phyloP scores from a whole-genome alignment of 495 filamentous ascomycete genomes.

The Tuber borchii region DNA sequence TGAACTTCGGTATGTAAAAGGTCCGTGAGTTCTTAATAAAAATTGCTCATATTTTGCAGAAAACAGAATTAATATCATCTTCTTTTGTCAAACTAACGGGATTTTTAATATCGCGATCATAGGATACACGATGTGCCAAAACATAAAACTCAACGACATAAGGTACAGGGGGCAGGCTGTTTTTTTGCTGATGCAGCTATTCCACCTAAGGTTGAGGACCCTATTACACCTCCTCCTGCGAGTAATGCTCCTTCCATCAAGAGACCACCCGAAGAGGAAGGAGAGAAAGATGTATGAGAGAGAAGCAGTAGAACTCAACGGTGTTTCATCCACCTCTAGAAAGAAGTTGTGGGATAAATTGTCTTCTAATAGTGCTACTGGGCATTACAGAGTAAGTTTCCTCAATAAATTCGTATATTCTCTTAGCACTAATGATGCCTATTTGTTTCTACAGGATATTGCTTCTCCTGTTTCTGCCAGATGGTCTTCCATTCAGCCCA shows the following conservation, averaged over 20 bases:
- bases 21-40: too few relatives aligned
- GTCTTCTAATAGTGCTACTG: slow-evolving; percentile 19
- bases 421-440: slow-evolving; percentile 14
- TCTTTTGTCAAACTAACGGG: too few relatives aligned
- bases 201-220: slow-evolving; percentile 34
- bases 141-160: too few relatives aligned
- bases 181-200: too few relatives aligned
- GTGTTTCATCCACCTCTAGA: slow-evolving; percentile 26
- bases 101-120: too few relatives aligned
- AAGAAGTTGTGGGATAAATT: slow-evolving; percentile 40
- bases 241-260: slow-evolving; percentile 31
- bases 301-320: slow-evolving; percentile 17
- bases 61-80: too few relatives aligned
- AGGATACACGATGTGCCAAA: too few relatives aligned
- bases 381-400: slow-evolving; percentile 33
- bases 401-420: slow-evolving; percentile 9
- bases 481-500: slow-evolving; percentile 38
- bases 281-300: slow-evolving; percentile 33
- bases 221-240: slow-evolving; percentile 31
- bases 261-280: slow-evolving; percentile 38
- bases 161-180: too few relatives aligned
- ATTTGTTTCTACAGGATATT: slow-evolving; percentile 19
- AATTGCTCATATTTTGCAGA: too few relatives aligned
- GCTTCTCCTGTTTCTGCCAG: slow-evolving; percentile 38
- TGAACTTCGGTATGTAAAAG: too few relatives aligned